Evolutionary conservation across 345 rosid species (phyloP).

Genomic region (Trapa bicornis): DNA sequence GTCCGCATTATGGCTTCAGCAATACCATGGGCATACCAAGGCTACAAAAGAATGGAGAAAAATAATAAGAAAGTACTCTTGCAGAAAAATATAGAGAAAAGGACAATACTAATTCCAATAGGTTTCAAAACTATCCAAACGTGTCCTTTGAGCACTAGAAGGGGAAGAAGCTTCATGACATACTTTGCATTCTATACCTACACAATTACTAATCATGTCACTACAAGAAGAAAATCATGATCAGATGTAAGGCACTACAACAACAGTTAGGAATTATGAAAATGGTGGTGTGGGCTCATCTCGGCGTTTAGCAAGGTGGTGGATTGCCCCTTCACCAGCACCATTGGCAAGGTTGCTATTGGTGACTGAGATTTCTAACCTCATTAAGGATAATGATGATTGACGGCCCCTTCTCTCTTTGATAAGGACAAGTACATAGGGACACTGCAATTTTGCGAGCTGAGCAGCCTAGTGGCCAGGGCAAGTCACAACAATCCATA

Average conservation of each 20-base stretch:
- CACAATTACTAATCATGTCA: background rate
- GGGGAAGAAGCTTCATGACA: background rate
- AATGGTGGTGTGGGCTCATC: too few relatives aligned
- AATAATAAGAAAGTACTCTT: background rate
- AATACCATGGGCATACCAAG: slow-evolving; percentile 98
- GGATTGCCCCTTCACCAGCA: too few relatives aligned
- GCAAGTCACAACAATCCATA: too few relatives aligned
- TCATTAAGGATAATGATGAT: too few relatives aligned
- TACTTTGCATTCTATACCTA: background rate
- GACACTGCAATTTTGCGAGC: too few relatives aligned
- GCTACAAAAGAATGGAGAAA: slow-evolving; percentile 23
- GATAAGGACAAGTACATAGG: too few relatives aligned
- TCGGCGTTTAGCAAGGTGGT: too few relatives aligned
- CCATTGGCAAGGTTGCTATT: too few relatives aligned
- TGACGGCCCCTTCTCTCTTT: too few relatives aligned
- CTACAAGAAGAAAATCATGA: background rate
- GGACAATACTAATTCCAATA: background rate
- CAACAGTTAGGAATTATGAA: too few relatives aligned
- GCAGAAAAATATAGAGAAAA: background rate
- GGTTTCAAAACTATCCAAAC: background rate
- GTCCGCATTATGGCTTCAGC: slow-evolving; percentile 94
- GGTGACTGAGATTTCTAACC: too few relatives aligned
- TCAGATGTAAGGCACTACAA: background rate
- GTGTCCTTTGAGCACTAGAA: background rate
- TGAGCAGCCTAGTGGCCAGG: too few relatives aligned